Evolutionary conservation across 2,329 filamentous ascomycete species (phyloP).

Genomic region (Allantophomopsis cytisporea): DNA sequence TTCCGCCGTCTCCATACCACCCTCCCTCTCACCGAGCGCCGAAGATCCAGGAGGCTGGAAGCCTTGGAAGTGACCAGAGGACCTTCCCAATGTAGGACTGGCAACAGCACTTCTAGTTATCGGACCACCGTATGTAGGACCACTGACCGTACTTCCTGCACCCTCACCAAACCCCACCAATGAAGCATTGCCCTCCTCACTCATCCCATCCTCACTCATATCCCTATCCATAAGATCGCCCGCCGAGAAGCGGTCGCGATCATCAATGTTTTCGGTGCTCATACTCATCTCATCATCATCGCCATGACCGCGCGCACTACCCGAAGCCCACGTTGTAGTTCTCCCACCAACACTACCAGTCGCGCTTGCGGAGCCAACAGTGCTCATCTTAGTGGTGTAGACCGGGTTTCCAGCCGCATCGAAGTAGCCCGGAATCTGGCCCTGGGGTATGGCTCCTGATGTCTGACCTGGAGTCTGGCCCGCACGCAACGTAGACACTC

Average conservation of each 20-base stretch:
- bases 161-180: slow-evolving; percentile 90
- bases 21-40: slow-evolving; percentile 4
- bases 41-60: slow-evolving; percentile 13
- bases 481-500: slow-evolving; percentile 61
- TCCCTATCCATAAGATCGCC: slow-evolving; percentile 31
- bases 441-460: slow-evolving; percentile 8
- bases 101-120: slow-evolving; percentile 22
- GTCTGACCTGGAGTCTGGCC: slow-evolving; percentile 19
- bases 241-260: slow-evolving; percentile 22
- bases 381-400: slow-evolving; percentile 64
- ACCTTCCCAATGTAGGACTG: slow-evolving; percentile 21
- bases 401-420: slow-evolving; percentile 59
- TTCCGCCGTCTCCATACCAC: slow-evolving; percentile 41
- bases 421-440: slow-evolving; percentile 57
- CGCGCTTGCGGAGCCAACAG: slow-evolving; percentile 80
- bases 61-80: slow-evolving; percentile 8
- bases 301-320: slow-evolving; percentile 35
- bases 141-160: slow-evolving; percentile 71
- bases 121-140: slow-evolving; percentile 53
- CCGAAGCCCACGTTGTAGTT: slow-evolving; percentile 47
- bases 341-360: slow-evolving; percentile 64
- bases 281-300: slow-evolving; percentile 54
- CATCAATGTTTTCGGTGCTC: slow-evolving; percentile 44
- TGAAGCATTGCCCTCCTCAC: slow-evolving; percentile 71
- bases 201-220: slow-evolving; percentile 43